These are phyloP conservation scores for Talaromyces sp. DNA, from an alignment of 2,329 filamentous ascomycete genomes.

Conservation along the genomic window DNA sequence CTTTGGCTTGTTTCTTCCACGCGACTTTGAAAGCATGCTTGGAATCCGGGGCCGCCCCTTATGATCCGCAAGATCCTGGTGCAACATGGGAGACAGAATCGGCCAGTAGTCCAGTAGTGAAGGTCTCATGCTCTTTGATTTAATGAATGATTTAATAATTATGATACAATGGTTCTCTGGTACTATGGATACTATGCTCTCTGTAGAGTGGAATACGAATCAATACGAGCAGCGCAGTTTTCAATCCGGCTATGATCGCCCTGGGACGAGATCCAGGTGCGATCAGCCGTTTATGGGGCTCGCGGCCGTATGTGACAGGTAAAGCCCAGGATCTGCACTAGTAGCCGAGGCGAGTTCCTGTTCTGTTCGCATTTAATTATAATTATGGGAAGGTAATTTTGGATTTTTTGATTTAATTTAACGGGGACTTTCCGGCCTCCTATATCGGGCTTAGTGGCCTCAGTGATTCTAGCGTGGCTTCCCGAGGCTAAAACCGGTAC, in stretches of 20 bases:
- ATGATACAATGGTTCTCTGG: no score
- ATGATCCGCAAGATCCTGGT: no score
- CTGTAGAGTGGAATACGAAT: conserved; percentile 12
- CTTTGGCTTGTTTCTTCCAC: conserved; percentile 21
- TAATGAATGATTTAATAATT: no score
- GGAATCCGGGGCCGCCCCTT: conserved; percentile 15
- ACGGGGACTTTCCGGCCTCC: conserved; percentile 30
- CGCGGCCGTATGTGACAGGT: conserved; percentile 36
- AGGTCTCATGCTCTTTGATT: no score
- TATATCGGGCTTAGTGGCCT: conserved; percentile 18
- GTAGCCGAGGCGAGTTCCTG: conserved; percentile 22
- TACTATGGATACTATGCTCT: no score
- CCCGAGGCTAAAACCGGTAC: conserved; percentile 1
- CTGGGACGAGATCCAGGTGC: conserved; percentile 31
- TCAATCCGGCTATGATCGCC: conserved; percentile 10
- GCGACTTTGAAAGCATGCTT: conserved; percentile 12
- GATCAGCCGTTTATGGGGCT: conserved; percentile 43
- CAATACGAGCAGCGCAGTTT: conserved; percentile 9
- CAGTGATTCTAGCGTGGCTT: neutral
- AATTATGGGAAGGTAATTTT: no score
- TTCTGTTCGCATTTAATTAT: neutral
- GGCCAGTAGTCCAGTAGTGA: no score
- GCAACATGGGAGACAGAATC: no score
- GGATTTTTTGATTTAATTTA: neutral
- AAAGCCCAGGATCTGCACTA: conserved; percentile 32